phyloP scores from a whole-genome alignment of 768 basidiomycete species.

The Strobilomyces confusus region DNA sequence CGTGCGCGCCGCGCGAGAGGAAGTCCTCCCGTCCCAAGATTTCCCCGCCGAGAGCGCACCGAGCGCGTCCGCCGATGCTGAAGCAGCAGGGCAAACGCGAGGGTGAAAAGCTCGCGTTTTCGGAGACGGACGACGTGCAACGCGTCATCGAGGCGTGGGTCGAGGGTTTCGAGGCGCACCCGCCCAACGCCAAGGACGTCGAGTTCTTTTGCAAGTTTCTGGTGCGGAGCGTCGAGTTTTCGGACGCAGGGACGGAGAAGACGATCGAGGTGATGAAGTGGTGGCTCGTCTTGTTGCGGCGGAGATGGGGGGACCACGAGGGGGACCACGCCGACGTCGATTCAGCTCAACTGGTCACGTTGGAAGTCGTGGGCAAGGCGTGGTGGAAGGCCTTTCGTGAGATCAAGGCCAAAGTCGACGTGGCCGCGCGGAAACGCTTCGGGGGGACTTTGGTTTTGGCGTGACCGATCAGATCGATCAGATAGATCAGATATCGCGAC shows the following conservation, averaged over 20 bases:
- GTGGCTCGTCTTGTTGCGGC: conserved; percentile 72
- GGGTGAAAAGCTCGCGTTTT: conserved; percentile 54
- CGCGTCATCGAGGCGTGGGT: conserved; percentile 75
- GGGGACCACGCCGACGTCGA: conserved; percentile 33
- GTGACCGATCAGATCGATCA: conserved; percentile 37
- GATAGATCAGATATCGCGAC: not conserved
- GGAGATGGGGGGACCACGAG: conserved; percentile 61
- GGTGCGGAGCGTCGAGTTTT: conserved; percentile 60
- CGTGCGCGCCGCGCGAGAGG: conserved; percentile 28
- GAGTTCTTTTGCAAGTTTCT: conserved; percentile 73
- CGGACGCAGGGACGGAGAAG: conserved; percentile 66
- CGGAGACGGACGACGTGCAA: conserved; percentile 70
- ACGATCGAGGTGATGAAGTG: conserved; percentile 71
- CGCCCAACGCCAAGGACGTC: conserved; percentile 72
- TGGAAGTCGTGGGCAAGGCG: conserved; percentile 49
- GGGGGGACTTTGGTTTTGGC: conserved; percentile 66
- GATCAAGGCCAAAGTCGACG: conserved; percentile 65
- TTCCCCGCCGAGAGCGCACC: conserved; percentile 55
- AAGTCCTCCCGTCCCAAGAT: conserved; percentile 36
- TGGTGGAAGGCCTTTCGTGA: conserved; percentile 83
- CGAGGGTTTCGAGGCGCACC: conserved; percentile 48
- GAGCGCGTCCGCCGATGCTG: conserved; percentile 46
- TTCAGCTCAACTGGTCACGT: conserved; percentile 30
- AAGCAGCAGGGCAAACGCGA: conserved; percentile 50
- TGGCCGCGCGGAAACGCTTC: conserved; percentile 60